Evolutionary conservation across 148 eudicot genomes (phyloP), one percentile per base, ranked within the genome.

Genomic region (Rhododendron vialii): DNA sequence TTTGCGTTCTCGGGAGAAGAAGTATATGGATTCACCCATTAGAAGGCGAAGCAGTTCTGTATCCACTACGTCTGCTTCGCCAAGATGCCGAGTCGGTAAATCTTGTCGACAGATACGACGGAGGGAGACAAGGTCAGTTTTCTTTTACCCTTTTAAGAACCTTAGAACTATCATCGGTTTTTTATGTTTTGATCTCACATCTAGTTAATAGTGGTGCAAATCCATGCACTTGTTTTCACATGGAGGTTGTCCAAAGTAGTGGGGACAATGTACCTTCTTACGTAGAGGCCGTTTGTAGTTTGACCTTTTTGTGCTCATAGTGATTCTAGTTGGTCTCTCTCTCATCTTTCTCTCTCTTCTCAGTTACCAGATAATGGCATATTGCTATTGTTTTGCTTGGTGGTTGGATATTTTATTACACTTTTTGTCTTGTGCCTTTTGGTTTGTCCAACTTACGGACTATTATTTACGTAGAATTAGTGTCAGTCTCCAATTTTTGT

Each of bases 41-140:
- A 89, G 92, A 87, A 90, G 94, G 79, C 90, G 83, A 87, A 86
- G 90, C 83, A 88, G 86, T 86, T 88, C 88, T 85, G 55, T 88
- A 50, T 92, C 90, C 33, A 65, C 82, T 74, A 61, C 89, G 75
- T 89, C 93, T 84, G 86, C 90, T 78, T 92, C 92, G n/a, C 90
- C 92, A 55, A 94, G 89, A 57, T 90, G 89, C 48, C 90, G 90
- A 47, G 83, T 85, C 82, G 98, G 94, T 28, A 95, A 93, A 92
- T 96, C 98, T 85, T 96, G 99, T 78, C 96, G 99, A 65, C 94
- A 90, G 81, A 90, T 92, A 88, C 88, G 89, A 80, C 91, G 82
- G 84, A 91, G 89, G 67, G 92, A 93, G 84, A 87, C 87, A 38
- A 92, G 91, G 96, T 92, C 38, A 83, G 86, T 87, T 79, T 84